These are phyloP conservation scores for Didymella keratinophila DNA, from an alignment of 2,329 filamentous ascomycete genomes.

Conservation along the genomic window DNA sequence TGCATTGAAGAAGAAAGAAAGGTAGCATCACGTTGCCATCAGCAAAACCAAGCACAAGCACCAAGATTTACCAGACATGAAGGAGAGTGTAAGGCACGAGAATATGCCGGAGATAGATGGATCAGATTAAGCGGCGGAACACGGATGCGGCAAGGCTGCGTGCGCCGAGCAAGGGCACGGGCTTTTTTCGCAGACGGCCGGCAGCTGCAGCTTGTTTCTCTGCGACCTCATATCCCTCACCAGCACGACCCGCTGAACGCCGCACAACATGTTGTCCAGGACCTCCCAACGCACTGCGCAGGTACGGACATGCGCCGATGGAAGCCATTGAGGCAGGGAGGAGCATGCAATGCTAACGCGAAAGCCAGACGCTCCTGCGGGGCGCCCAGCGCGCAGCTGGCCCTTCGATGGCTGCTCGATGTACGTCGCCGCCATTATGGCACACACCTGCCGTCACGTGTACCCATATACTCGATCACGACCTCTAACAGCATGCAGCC, in stretches of 20 bases:
- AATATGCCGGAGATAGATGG: constrained; percentile 20
- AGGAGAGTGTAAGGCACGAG: constrained; percentile 13
- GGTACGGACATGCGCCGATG: constrained; percentile 47
- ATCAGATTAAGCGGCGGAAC: constrained; percentile 27
- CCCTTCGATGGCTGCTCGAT: constrained; percentile 62
- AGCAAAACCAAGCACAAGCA: not conserved
- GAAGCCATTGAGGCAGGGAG: constrained; percentile 36
- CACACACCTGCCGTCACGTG: constrained; percentile 12
- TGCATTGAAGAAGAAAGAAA: not conserved
- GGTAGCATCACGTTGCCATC: not conserved
- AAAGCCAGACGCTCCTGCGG: constrained; percentile 63
- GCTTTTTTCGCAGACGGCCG: constrained; percentile 42
- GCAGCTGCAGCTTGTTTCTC: constrained; percentile 46
- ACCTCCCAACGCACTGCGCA: constrained; percentile 58
- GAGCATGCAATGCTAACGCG: constrained; percentile 34
- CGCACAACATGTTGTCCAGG: constrained; percentile 55
- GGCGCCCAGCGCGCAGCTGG: constrained; percentile 59
- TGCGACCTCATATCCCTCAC: constrained; percentile 48
- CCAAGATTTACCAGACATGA: not conserved
- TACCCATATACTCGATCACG: not conserved
- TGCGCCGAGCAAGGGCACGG: constrained; percentile 35
- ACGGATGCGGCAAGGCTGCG: constrained; percentile 33
- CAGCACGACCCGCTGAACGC: constrained; percentile 35
- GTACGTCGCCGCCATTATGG: constrained; percentile 51
- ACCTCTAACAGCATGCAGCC: constrained; percentile 35